phyloP scores from a whole-genome alignment of 2,329 filamentous ascomycete species.

The Alternaria metachromatica region DNA sequence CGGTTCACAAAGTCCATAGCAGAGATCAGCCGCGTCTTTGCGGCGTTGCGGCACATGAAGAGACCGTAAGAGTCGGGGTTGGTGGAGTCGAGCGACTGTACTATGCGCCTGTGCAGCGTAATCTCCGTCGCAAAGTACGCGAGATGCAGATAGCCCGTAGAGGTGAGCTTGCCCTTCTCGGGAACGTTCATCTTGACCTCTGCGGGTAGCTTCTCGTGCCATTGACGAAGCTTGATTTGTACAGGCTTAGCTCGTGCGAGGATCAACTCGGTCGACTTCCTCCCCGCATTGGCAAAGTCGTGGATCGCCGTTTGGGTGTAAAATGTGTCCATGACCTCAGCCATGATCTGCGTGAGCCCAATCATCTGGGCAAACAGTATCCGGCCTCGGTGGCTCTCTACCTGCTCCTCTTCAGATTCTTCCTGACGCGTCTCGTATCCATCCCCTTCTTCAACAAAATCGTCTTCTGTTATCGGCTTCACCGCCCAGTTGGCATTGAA shows the following conservation, averaged over 20 bases:
- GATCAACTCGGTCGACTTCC: conserved; percentile 74
- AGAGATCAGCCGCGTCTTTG: conserved; percentile 91
- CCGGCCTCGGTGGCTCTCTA: conserved; percentile 70
- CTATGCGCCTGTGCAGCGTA: conserved; percentile 87
- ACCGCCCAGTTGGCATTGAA: conserved; percentile 79
- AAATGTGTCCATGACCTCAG: conserved; percentile 82
- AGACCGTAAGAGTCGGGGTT: conserved; percentile 77
- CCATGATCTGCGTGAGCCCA: conserved; percentile 74
- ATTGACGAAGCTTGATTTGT: conserved; percentile 81
- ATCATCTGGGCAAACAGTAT: conserved; percentile 79
- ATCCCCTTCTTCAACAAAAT: conserved; percentile 71
- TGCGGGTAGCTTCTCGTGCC: conserved; percentile 74
- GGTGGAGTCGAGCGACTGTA: conserved; percentile 72
- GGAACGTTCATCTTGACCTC: conserved; percentile 68
- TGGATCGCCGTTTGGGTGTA: conserved; percentile 81
- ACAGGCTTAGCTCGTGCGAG: conserved; percentile 80
- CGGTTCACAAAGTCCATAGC: conserved; percentile 98
- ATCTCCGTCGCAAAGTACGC: conserved; percentile 96
- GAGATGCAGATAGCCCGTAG: conserved; percentile 75
- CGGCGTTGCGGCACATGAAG: conserved; percentile 91
- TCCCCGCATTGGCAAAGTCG: conserved; percentile 69
- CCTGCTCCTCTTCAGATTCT: conserved; percentile 62
- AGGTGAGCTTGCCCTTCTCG: conserved; percentile 52
- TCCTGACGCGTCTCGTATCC: conserved; percentile 59
- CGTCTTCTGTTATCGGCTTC: conserved; percentile 65